phyloP scores from a whole-genome alignment of 345 rosid genomes.

The Lenwebbia sp. region DNA sequence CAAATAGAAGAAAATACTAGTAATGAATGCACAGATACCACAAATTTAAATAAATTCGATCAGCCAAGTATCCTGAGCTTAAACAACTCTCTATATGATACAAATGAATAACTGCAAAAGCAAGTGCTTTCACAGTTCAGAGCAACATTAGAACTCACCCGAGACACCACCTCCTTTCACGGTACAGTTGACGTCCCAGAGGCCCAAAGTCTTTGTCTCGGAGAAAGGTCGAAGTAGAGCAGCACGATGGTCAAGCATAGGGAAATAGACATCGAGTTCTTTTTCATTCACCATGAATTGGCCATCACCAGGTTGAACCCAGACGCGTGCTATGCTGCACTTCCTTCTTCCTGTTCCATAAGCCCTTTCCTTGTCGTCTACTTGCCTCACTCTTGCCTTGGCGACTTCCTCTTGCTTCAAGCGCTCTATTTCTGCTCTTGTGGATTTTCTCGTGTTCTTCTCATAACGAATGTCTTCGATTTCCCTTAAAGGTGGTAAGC shows the following conservation, averaged over 20 bases:
- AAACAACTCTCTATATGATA: not conserved
- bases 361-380: conserved; percentile 83
- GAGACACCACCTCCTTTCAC: conserved; percentile 92
- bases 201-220: conserved; percentile 95
- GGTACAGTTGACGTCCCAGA: conserved; percentile 78
- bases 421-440: conserved; percentile 72
- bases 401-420: conserved; percentile 86
- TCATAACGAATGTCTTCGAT: conserved; percentile 67
- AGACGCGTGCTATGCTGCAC: conserved; percentile 86
- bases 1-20: not conserved
- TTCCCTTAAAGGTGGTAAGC: conserved; percentile 79
- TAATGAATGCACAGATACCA: not conserved
- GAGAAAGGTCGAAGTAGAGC: conserved; percentile 88
- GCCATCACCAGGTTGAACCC: conserved; percentile 89
- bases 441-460: conserved; percentile 56
- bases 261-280: conserved; percentile 78
- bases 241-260: conserved; percentile 92
- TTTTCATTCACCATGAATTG: conserved; percentile 70
- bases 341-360: conserved; percentile 98
- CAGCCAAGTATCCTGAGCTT: not conserved
- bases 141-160: conserved; percentile 29
- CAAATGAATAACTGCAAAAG: not conserved
- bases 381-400: conserved; percentile 75
- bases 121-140: not conserved
- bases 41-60: not conserved